These are phyloP conservation scores for Melastoma malabathricum DNA, from an alignment of 345 rosid genomes.

Conservation along the genomic window DNA sequence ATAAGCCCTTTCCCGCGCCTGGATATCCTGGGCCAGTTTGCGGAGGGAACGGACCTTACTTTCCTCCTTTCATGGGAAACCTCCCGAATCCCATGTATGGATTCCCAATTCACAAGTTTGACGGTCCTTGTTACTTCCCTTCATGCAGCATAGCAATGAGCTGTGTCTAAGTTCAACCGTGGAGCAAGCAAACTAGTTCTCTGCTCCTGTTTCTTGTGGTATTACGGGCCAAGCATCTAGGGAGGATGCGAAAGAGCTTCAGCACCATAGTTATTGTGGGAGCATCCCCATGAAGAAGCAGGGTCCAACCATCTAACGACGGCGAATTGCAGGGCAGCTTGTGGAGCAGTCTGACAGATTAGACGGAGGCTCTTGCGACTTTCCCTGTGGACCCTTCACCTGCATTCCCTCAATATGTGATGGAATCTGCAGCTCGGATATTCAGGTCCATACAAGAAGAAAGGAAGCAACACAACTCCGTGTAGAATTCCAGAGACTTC, in stretches of 20 bases:
- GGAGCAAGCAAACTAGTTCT: conserved; percentile 35
- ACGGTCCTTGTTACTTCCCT: conserved; percentile 53
- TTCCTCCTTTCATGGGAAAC: conserved; percentile 26
- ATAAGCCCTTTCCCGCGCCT: conserved; percentile 60
- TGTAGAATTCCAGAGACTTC: conserved; percentile 8
- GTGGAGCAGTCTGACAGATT: conserved; percentile 22
- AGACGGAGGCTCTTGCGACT: no score
- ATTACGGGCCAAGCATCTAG: conserved; percentile 20
- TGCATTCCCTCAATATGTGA: conserved; percentile 37
- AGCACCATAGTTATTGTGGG: conserved; percentile 28
- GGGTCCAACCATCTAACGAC: conserved; percentile 27
- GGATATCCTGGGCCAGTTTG: conserved; percentile 32
- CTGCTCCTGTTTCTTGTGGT: conserved; percentile 15
- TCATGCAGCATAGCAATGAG: conserved; percentile 40
- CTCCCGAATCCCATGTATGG: conserved; percentile 32
- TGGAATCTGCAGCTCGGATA: conserved; percentile 63
- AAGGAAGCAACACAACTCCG: conserved; percentile 31
- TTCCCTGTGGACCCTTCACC: no score
- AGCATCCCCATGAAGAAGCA: conserved; percentile 16
- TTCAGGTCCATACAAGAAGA: conserved; percentile 73
- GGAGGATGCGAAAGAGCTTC: conserved; percentile 23
- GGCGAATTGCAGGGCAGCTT: conserved; percentile 37
- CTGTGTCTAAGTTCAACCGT: conserved; percentile 24
- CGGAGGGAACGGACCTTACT: conserved; percentile 39
- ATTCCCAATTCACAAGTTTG: conserved; percentile 20